These are phyloP conservation scores for Colletotrichum liaoningense DNA, from an alignment of 2,329 filamentous ascomycete genomes.

Conservation along the genomic window DNA sequence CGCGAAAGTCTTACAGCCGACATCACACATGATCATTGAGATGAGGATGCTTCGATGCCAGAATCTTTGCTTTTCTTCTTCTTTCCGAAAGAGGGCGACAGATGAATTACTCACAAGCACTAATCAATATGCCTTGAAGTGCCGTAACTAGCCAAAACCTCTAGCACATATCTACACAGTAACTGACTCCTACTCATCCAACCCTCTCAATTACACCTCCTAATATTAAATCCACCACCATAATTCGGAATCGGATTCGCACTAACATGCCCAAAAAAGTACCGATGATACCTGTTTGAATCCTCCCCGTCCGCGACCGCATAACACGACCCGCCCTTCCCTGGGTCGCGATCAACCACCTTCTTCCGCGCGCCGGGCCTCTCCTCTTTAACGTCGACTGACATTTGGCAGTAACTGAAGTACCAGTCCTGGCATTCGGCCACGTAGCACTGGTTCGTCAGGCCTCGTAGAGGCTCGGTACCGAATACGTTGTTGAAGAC, in stretches of 20 bases:
- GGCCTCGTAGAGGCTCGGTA: neutral
- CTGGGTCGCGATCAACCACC: neutral
- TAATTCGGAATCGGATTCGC: neutral
- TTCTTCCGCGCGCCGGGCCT: neutral
- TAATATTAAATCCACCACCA: conserved; percentile 7
- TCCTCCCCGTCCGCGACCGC: neutral
- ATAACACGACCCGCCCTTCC: neutral
- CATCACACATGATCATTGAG: too few relatives aligned
- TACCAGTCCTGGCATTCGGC: neutral
- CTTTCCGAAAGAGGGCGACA: too few relatives aligned
- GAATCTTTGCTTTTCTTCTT: too few relatives aligned
- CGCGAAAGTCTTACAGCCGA: too few relatives aligned
- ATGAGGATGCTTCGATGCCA: too few relatives aligned
- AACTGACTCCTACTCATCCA: neutral
- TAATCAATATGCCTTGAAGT: too few relatives aligned
- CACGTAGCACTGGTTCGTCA: conserved; percentile 4
- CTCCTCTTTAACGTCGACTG: neutral
- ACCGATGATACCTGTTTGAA: neutral
- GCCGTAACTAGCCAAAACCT: too few relatives aligned
- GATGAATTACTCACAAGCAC: too few relatives aligned
- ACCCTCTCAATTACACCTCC: neutral
- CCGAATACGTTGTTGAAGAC: conserved; percentile 10
- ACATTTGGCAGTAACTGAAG: conserved; percentile 7
- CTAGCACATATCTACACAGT: too few relatives aligned
- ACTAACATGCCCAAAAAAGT: neutral